Evolutionary conservation across 345 rosid species (phyloP), one percentile per base, ranked within the genome.

Genomic region (Moricandia arvensis): DNA sequence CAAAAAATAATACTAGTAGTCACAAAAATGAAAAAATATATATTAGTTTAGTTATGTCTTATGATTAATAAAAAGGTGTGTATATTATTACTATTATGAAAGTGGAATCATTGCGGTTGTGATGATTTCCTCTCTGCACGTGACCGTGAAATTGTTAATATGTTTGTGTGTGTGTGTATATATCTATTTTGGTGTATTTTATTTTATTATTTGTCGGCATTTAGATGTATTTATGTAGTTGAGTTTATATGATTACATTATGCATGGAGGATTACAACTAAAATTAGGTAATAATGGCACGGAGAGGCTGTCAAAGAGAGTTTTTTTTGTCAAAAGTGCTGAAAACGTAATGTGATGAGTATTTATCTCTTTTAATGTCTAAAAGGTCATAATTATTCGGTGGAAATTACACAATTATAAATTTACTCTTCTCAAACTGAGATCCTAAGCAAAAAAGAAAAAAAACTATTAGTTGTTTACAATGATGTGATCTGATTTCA

Each of bases 301-400:
- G 55, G 75, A 57, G 61, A 72, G 54, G 80, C 74, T 73, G 63
- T 63, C 53, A 72, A 72, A 71, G 24, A 11, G 66, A 27, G 5
- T 62, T 69, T 77, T 10, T 45, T 59, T 73, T 71, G 81, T 66
- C 81, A 66, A 78, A 78, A 78, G 66, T 73, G 74, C 68, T 31
- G 53, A 79, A 79, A 73, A 79, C 70, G 66, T 79, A 73, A 79
- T 67, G 60, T 73, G 63, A 79, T 73, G 81, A 79, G 73, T 78
- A 61, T 47, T 72, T 72, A 17, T 65, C 68, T 67, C 64, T 66
- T 77, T 77, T 77, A 77, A 67, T 67, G 78, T 73, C 78, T 73
- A 67, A 79, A 79, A 79, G 74, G 81, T 78, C 74, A 67, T 79
- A 60, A 79, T 79, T 79, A 79, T 79, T 79, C 73, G 81, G 81